Conservation (phyloP, 164 flowering plant species). For the Malania oleifera region DNA sequence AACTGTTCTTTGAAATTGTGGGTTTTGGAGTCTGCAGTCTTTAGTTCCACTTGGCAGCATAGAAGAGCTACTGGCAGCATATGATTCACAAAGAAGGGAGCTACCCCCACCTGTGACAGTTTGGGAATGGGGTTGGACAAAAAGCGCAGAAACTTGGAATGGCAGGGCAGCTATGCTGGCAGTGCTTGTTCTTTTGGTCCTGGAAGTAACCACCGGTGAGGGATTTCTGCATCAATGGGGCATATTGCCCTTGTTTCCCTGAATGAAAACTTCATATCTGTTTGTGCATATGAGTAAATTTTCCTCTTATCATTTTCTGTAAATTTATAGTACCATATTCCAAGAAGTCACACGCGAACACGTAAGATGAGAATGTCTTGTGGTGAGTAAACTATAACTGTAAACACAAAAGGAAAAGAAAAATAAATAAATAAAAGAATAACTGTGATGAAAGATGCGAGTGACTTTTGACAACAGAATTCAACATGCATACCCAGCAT, state of each 20-base stretch:
- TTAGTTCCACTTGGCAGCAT: conserved; percentile 94
- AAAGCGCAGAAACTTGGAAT: conserved; percentile 98
- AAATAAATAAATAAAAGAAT: no score
- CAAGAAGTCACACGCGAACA: no score
- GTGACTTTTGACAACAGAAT: no score
- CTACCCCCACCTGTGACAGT: conserved; percentile 84
- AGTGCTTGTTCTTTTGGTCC: conserved; percentile 66
- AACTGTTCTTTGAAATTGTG: no score
- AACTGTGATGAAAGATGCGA: no score
- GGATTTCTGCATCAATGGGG: conserved; percentile 95
- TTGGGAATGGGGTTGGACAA: conserved; percentile 99
- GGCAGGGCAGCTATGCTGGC: conserved; percentile 98
- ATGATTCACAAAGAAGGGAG: conserved; percentile 91
- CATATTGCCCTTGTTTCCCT: conserved; percentile 57
- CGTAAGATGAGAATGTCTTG: no score
- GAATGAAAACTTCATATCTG: conserved; percentile 9
- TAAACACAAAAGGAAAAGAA: no score
- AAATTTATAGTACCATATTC: not conserved
- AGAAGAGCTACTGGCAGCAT: conserved; percentile 85
- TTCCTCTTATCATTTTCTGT: not conserved
- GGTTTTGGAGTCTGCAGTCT: conserved; percentile 45
- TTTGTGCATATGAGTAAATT: not conserved
- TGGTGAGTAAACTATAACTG: no score
- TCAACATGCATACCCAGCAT: no score
- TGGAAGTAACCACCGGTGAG: conserved; percentile 84